phyloP scores from a whole-genome alignment of 345 rosid species.

The Hevea brasiliensis region DNA sequence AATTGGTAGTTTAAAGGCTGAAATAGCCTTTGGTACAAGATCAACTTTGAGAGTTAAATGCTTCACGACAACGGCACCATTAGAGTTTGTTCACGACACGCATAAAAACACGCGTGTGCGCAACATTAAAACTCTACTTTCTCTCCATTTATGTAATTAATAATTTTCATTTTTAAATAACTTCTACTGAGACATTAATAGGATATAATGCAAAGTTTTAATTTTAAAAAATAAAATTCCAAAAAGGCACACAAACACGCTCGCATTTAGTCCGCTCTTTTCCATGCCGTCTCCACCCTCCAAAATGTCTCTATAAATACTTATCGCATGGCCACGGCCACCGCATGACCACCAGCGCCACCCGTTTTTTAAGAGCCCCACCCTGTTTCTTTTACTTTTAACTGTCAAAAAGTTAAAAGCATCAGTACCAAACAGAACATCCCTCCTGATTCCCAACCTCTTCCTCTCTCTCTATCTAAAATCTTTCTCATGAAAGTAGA shows the following conservation, averaged over 20 bases:
- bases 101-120: background rate
- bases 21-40: no score
- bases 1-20: no score
- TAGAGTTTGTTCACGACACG: background rate
- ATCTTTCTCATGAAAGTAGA: constrained; percentile 20
- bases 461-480: background rate
- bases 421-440: constrained; percentile 9
- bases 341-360: background rate
- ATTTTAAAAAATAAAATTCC: no score
- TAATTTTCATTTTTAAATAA: no score
- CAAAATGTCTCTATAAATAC: constrained; percentile 16
- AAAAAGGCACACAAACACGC: no score
- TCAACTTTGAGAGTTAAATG: no score
- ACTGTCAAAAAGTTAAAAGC: constrained; percentile 16
- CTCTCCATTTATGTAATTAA: no score
- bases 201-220: no score
- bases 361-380: background rate
- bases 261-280: no score
- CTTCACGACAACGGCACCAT: no score
- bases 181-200: no score
- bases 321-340: background rate
- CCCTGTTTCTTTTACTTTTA: background rate
- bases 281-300: background rate
- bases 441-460: constrained; percentile 24
- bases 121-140: background rate